A percentile compares a stretch with the other conserved stretches of the same genome.
phyloP scores from a whole-genome alignment of 2,329 filamentous ascomycete genomes.

The Venturia carpophila region DNA sequence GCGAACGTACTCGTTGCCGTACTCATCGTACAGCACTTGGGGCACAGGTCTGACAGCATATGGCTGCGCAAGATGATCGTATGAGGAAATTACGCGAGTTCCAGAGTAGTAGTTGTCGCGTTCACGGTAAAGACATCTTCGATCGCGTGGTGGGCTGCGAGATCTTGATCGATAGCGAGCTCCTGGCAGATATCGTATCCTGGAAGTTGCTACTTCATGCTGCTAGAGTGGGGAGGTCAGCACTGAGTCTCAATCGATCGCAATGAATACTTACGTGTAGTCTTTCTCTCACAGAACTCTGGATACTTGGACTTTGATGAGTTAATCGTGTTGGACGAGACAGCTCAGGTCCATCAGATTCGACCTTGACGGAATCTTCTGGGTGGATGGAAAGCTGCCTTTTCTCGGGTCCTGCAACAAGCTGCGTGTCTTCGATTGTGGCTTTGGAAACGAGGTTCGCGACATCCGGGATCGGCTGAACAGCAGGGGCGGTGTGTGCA shows the following conservation, averaged over 20 bases:
- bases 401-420: neutral
- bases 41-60: neutral
- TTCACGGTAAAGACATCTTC: neutral
- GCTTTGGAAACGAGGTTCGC: neutral
- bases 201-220: neutral
- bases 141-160: neutral
- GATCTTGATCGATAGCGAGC: neutral
- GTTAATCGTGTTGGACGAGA: neutral
- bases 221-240: neutral
- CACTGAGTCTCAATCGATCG: neutral
- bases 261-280: neutral
- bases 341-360: neutral
- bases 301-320: neutral
- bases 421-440: neutral
- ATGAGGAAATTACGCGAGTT: neutral
- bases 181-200: neutral
- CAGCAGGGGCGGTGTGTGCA: neutral
- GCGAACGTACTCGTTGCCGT: constrained; percentile 5
- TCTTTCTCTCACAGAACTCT: neutral
- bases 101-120: neutral
- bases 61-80: neutral
- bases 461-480: neutral
- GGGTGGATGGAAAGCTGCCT: neutral
- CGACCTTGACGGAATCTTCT: neutral
- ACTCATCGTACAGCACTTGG: constrained; percentile 11